Conservation (phyloP, 1,284 basidiomycete genomes). For the Fistulinella cinereoalba region DNA sequence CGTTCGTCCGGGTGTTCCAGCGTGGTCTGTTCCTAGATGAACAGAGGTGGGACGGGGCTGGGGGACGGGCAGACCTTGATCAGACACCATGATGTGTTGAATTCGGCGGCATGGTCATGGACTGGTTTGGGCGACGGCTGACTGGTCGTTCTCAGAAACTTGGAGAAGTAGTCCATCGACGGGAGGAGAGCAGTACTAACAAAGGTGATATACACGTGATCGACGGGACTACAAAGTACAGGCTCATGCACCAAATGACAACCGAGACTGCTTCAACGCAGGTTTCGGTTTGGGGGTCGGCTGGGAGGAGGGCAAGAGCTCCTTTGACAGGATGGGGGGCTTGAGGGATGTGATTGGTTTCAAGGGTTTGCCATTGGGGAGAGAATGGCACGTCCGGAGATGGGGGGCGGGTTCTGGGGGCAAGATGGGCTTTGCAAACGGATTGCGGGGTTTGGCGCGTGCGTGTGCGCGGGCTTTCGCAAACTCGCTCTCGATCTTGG, state of each 20-base stretch:
- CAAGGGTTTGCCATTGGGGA: slow-evolving; percentile 25
- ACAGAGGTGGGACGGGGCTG: background rate
- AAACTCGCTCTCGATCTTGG: slow-evolving; percentile 27
- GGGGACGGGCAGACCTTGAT: slow-evolving; percentile 53
- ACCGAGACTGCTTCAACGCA: slow-evolving; percentile 20
- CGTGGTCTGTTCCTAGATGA: slow-evolving; percentile 53
- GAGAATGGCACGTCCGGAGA: slow-evolving; percentile 10
- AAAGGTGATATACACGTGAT: no score
- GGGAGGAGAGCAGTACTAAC: no score
- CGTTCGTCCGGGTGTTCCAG: slow-evolving; percentile 79
- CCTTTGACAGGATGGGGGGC: slow-evolving; percentile 34
- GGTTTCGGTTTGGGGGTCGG: slow-evolving; percentile 3
- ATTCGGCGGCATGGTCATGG: slow-evolving; percentile 68
- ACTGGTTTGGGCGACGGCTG: slow-evolving; percentile 50
- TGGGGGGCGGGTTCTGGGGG: background rate
- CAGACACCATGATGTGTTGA: slow-evolving; percentile 68
- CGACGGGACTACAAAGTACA: no score
- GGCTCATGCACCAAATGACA: slow-evolving; percentile 15
- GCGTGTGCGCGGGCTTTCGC: slow-evolving; percentile 7
- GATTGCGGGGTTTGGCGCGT: slow-evolving; percentile 17
- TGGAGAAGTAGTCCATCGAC: slow-evolving; percentile 80
- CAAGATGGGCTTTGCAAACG: slow-evolving; percentile 16
- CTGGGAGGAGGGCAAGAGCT: slow-evolving; percentile 16
- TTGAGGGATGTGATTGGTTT: slow-evolving; percentile 39
- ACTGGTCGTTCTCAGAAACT: slow-evolving; percentile 59